Conservation (phyloP, 768 basidiomycete species). For the Strobilomyces dryophilus region DNA sequence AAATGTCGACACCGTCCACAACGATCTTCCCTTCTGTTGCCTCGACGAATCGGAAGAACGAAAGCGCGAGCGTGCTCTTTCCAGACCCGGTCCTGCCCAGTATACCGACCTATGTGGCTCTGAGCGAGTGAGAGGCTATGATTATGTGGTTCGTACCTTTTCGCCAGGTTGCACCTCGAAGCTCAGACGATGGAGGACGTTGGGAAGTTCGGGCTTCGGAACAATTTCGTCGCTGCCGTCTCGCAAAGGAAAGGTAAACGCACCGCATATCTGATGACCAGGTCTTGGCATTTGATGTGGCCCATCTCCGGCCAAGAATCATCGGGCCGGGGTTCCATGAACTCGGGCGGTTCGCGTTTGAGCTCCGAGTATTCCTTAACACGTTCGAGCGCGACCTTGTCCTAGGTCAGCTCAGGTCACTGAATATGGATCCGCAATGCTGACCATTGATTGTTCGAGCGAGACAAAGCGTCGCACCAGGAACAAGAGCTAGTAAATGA, state of each 20-base stretch:
- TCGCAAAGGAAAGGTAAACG: slow-evolving; percentile 21
- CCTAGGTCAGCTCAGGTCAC: slow-evolving; percentile 1
- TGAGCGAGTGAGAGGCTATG: background rate
- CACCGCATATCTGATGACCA: slow-evolving; percentile 77
- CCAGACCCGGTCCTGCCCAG: slow-evolving; percentile 69
- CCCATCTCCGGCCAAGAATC: slow-evolving; percentile 75
- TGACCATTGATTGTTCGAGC: slow-evolving; percentile 88
- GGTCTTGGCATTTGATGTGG: slow-evolving; percentile 63
- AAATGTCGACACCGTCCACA: slow-evolving; percentile 77
- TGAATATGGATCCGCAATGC: background rate
- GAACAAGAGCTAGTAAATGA: slow-evolving; percentile 47
- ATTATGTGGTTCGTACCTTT: slow-evolving; percentile 46
- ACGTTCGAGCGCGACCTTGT: slow-evolving; percentile 77
- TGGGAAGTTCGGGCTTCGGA: slow-evolving; percentile 73
- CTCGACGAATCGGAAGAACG: slow-evolving; percentile 91
- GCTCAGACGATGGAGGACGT: slow-evolving; percentile 76
- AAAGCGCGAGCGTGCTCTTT: slow-evolving; percentile 78
- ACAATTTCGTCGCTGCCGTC: background rate
- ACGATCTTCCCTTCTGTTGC: slow-evolving; percentile 70
- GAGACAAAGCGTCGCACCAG: slow-evolving; percentile 80
- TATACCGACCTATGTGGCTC: slow-evolving; percentile 52
- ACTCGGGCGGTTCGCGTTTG: slow-evolving; percentile 74
- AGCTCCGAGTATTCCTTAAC: slow-evolving; percentile 90
- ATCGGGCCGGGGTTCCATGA: slow-evolving; percentile 79
- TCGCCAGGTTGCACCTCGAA: slow-evolving; percentile 73